Base-by-base conservation (phyloP, 305 asterid genomes). In the Coffea humblotiana region DNA sequence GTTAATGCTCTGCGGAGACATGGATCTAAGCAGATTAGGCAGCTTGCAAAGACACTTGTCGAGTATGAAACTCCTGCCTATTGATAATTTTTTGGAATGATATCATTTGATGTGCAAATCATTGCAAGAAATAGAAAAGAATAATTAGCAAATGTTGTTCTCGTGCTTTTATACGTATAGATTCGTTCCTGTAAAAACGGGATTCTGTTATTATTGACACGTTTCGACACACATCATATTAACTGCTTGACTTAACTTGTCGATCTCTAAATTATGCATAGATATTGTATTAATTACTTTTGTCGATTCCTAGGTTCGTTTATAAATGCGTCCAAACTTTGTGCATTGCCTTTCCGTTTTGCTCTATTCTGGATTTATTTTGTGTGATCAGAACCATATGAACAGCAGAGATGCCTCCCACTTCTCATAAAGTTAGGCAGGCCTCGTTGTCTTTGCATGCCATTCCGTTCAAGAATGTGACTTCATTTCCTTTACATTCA, bases 21-120 rank as follows among this genome's bases (percentile, higher is more conserved):
- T 64, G 82, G 75, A 75, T 84, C 89, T 70, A 67, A 82, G 66
- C 69, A 88, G 72, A 88, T 88, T 80, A 74, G 82, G 68, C 82
- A 72, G 79, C 84, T 85, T 19, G 89, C 65, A n/a, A 67, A 76
- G 74, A 45, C 78, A 69, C 81, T 88, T 45, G 79, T 85, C 74
- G 75, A 77, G 90, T 88, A 82, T 19, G 87, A 25, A 79, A 69
- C 79, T 81, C 60, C 4, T 77, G 67, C 72, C 74, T 69, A 51
- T 70, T 74, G 40, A 43, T 76, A 54, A 61, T 63, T 49, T 45
- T 49, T 47, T n/a, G 9, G 6, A 65, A 8, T 4, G 11, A 52
- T 54, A 52, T 49, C 40, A 35, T 10, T 21, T 75, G 9, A 16
- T 27, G 16, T 75, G 61, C 52, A 52, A 54, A 43, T 80, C 21